Evolutionary conservation across 148 eudicot genomes (phyloP), one percentile per base, ranked within the genome.

Genomic region (Arbutus unedo): DNA sequence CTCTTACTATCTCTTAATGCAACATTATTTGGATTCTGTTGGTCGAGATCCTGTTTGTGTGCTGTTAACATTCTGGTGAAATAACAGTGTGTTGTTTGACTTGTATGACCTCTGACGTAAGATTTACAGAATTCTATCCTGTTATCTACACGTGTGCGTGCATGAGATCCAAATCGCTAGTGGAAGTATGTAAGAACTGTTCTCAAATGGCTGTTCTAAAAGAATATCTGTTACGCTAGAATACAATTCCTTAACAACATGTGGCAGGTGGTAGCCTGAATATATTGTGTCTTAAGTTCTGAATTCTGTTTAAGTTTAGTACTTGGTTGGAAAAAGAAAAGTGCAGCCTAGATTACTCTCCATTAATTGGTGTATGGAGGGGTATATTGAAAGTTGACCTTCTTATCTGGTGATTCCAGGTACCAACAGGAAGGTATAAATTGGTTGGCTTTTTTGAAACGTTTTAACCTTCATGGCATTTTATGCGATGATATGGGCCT

Each of bases 401-500:
- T 19, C 48, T 53, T 82, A 8, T 80, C 68, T 84, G 75, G 44
- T 82, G 74, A 53, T 79, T 81, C 41, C 79, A 91, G 93, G 93
- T 97, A 97, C 88, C 99, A 97, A 85, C 99, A 97, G 85, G 99
- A 97, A 84, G 99, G 99, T 81, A 92, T 97, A 81, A 97, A 97
- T 83, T 97, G 99, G 99, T 88, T 97, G 84, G 98, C 97, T 79
- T 97, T 97, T 88, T 87, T 97, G 84, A 97, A 91, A 84, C 90
- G 99, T 68, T 97, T 97, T 82, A 97, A 93, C 82, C 93, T 97
- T 87, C 99, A 97, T 90, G 99, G 99, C 31, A 92, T 97, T 57
- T 91, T 97, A 85, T 97, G 99, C 77, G 99, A 97, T 91, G 99
- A 97, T 88, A 97, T 97, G 99, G 99, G 99, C 81, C 98, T 97